phyloP scores from a whole-genome alignment of 106 monocot species.

The Vanilla planifolia region DNA sequence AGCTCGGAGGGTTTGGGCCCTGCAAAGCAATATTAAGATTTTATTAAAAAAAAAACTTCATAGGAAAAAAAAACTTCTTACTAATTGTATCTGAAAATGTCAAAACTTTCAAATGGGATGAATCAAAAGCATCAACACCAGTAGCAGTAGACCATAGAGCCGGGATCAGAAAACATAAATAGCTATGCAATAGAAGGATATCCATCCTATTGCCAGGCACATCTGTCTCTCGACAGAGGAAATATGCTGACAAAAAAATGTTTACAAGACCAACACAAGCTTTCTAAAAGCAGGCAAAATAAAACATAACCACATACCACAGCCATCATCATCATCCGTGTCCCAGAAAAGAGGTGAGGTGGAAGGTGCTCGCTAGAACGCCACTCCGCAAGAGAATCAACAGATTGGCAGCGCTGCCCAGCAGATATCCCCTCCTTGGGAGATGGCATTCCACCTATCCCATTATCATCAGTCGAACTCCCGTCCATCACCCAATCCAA shows the following conservation, averaged over 20 bases:
- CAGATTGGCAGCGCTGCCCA: conserved; percentile 15
- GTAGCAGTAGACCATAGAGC: not conserved
- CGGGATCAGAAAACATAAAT: not conserved
- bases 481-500: conserved; percentile 1
- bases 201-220: not conserved
- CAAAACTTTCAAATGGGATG: no score
- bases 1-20: conserved; percentile 75
- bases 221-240: not conserved
- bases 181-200: not conserved
- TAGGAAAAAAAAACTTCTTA: no score
- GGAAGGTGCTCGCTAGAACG: conserved; percentile 24
- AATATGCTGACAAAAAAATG: not conserved
- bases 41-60: no score
- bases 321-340: conserved; percentile 15
- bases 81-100: not conserved
- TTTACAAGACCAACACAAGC: not conserved
- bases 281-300: not conserved
- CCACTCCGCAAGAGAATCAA: conserved; percentile 23
- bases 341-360: conserved; percentile 26
- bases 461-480: conserved; percentile 2
- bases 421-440: conserved; percentile 7
- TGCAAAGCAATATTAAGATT: no score
- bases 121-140: not conserved
- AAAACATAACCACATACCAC: conserved; percentile 8
- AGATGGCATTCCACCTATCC: not conserved